Base-by-base conservation (phyloP, 352 stramenopile species). In the Globisporangium okanoganense region DNA sequence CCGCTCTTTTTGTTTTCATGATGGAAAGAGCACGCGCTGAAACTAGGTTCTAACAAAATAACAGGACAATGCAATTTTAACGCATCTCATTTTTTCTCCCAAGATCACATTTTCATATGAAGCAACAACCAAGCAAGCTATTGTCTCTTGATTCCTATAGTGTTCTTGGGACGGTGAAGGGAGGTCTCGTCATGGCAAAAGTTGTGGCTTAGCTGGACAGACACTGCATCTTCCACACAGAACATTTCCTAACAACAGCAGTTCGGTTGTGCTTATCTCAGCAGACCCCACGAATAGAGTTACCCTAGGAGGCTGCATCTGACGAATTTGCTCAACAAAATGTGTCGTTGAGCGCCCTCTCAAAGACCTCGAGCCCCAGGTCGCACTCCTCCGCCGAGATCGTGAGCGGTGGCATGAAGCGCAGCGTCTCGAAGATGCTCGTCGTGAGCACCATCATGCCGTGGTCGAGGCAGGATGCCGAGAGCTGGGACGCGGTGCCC, bases 341-440 rank as follows among this genome's bases (percentile, higher is more conserved):
- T 9, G 33, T 43, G 41, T 56, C 33, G 33, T 62, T 48, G 24
- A 88, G 47, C 36, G 78, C 74, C 52, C 76, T 82, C 51, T 83
- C 73, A 56, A 88, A 84, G 44, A 85, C 79, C 54, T 76, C 75
- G 20, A 85, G 58, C 38, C 73, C 78, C 66, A 86, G 61, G 2
- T 62, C 24, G 33, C 68, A 77, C 56, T 98, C 91, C 24, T 92
- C 84, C 49, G 88, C 71, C 22, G 78, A 83, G 18, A 97, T 76
- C 50, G 81, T 97, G 58, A 98, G 80, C 45, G 93, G 75, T 47
- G 92, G 92, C 72, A 98, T 97, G 72, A 97, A 97, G 35, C 92
- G 87, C 29, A 98, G 65, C 13, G 92, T 97, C 71, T 97, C 92
- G 65, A 89, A 97, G 18, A 93, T 87, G 61, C 88, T 94, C 31